A percentile compares a stretch with the other conserved stretches of the same genome.
Conservation (phyloP, 352 stramenopile genomes). For the Globisporangium perplexum region DNA sequence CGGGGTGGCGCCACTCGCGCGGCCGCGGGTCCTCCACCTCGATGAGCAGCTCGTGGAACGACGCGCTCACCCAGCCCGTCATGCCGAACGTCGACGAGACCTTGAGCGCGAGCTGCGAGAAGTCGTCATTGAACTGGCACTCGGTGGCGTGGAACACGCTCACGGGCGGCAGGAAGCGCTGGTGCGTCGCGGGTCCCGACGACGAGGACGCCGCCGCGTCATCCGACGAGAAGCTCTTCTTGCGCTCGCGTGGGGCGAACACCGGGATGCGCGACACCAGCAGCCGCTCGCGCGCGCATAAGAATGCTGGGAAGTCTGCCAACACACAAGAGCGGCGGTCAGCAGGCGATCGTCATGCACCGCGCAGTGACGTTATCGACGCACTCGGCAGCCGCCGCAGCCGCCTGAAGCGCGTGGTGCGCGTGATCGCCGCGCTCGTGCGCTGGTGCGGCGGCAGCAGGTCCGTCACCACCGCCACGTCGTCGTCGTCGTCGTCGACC, state of each 20-base stretch:
- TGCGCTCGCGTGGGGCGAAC: constrained; percentile 22
- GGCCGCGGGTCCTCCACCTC: constrained; percentile 48
- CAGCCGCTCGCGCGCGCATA: constrained; percentile 45
- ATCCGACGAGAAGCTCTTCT: constrained; percentile 10
- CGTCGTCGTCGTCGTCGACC: constrained; percentile 12
- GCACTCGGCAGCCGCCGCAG: constrained; percentile 51
- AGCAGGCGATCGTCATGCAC: not conserved
- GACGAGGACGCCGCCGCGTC: constrained; percentile 11
- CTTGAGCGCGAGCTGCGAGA: constrained; percentile 60
- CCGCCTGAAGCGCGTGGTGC: constrained; percentile 37
- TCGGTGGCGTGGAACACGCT: constrained; percentile 72
- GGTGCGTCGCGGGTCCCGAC: constrained; percentile 13
- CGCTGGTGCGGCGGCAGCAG: constrained; percentile 24
- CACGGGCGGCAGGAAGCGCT: constrained; percentile 48
- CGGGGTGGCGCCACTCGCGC: constrained; percentile 20
- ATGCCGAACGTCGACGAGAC: constrained; percentile 58
- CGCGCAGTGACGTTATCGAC: constrained; percentile 5
- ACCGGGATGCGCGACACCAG: constrained; percentile 43
- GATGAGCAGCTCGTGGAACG: constrained; percentile 39
- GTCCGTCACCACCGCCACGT: constrained; percentile 8
- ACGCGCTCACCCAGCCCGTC: constrained; percentile 61
- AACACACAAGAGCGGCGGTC: not conserved
- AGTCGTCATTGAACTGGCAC: constrained; percentile 63
- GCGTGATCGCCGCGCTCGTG: constrained; percentile 12
- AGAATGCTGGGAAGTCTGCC: constrained; percentile 56